Evolutionary conservation across 2,329 filamentous ascomycete species (phyloP).

Genomic region (Leptographium galeiforme): DNA sequence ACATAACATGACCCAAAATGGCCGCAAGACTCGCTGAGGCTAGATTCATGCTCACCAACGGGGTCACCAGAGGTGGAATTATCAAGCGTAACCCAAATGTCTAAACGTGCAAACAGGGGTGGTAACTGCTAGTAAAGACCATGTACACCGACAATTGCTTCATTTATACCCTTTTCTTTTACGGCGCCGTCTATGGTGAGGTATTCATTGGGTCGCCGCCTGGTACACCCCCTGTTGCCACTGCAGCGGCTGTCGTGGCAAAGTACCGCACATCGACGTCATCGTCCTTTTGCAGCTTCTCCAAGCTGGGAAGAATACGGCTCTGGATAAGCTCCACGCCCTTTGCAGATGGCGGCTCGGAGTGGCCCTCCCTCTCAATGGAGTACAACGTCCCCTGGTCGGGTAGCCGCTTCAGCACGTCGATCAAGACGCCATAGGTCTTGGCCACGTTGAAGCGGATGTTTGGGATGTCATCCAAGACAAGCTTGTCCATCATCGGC

Average conservation of each 20-base stretch:
- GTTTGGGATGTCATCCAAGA: constrained; percentile 90
- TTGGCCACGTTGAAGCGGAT: constrained; percentile 99
- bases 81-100: not conserved
- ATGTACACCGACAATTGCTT: constrained; percentile 12
- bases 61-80: not conserved
- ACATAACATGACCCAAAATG: not conserved
- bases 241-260: constrained; percentile 73
- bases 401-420: constrained; percentile 81
- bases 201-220: constrained; percentile 51
- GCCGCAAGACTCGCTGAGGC: no score
- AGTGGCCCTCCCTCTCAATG: constrained; percentile 62
- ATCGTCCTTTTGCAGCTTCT: constrained; percentile 92
- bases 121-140: not conserved
- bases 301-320: constrained; percentile 75
- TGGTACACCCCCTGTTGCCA: constrained; percentile 30
- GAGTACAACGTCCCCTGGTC: constrained; percentile 77
- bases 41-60: not conserved
- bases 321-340: constrained; percentile 72
- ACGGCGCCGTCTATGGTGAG: constrained; percentile 41
- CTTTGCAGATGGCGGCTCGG: constrained; percentile 51
- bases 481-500: constrained; percentile 90
- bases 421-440: constrained; percentile 82
- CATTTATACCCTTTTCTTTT: constrained; percentile 16
- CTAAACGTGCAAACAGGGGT: not conserved
- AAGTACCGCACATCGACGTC: constrained; percentile 98